A percentile compares a stretch with the other conserved stretches of the same genome.
These are phyloP conservation scores for Fraxinus angustifolia DNA, from an alignment of 305 asterid species.

Conservation along the genomic window DNA sequence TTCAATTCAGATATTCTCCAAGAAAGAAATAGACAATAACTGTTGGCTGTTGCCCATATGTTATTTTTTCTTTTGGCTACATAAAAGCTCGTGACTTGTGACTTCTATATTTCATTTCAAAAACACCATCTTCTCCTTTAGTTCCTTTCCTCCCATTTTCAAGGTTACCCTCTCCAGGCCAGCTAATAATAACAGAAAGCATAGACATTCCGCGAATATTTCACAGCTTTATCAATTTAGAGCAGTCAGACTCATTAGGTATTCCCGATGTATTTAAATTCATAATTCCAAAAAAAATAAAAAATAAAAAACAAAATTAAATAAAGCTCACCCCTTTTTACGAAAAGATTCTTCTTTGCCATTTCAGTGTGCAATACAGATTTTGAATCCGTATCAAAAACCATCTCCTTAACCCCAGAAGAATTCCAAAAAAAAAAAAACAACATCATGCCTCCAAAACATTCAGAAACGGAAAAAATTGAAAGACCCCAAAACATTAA, in stretches of 20 bases:
- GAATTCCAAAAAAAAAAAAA: not conserved
- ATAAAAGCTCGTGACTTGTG: not conserved
- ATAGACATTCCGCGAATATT: not conserved
- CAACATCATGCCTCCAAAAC: not conserved
- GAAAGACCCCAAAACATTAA: not conserved
- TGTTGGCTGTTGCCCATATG: not conserved
- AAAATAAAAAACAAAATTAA: not conserved
- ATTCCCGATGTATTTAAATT: not conserved
- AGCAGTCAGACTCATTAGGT: not conserved
- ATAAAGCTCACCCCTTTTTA: conserved; percentile 73
- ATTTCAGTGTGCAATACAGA: conserved; percentile 91
- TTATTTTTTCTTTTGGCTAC: not conserved
- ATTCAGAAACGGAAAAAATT: not conserved
- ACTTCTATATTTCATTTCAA: not conserved
- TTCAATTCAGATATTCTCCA: not conserved
- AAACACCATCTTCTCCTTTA: not conserved
- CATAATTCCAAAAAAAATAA: not conserved
- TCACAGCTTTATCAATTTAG: not conserved
- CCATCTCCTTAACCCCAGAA: conserved; percentile 59
- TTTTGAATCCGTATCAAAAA: conserved; percentile 80
- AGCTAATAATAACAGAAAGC: not conserved
- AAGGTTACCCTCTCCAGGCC: not conserved
- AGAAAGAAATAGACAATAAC: not conserved
- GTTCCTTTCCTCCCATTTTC: not conserved
- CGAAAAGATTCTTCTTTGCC: conserved; percentile 98